Percentiles rank a stretch among this genome's conserved stretches.
phyloP scores from a whole-genome alignment of 2,329 filamentous ascomycete genomes.

The Colletotrichum spinosum region DNA sequence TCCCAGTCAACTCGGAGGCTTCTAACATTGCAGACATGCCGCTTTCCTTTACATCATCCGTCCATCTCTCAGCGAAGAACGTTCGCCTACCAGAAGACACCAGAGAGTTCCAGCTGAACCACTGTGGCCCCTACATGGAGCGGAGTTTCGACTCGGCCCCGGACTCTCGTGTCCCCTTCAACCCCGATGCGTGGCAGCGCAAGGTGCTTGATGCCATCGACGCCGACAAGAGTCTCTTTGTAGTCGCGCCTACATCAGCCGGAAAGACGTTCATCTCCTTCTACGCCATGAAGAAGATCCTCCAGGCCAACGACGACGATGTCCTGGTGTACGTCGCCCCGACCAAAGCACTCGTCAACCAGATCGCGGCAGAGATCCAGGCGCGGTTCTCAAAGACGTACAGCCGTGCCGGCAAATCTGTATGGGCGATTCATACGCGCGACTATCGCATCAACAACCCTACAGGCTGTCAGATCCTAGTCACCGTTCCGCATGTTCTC shows the following conservation, averaged over 20 bases:
- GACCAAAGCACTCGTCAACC: constrained; percentile 85
- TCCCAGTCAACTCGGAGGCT: neutral
- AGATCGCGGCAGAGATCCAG: constrained; percentile 84
- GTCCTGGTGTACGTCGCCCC: constrained; percentile 84
- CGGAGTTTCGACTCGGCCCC: constrained; percentile 76
- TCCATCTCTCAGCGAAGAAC: neutral
- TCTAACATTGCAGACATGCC: neutral
- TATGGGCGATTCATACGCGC: constrained; percentile 83
- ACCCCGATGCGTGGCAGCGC: constrained; percentile 82
- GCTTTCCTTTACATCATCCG: constrained; percentile 6
- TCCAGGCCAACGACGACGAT: constrained; percentile 75
- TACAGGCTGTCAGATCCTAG: constrained; percentile 77
- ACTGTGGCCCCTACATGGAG: constrained; percentile 80
- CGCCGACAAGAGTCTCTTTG: constrained; percentile 75
- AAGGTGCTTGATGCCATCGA: constrained; percentile 81
- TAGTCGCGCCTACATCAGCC: constrained; percentile 81
- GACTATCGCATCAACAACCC: constrained; percentile 82
- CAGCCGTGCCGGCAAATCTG: constrained; percentile 70
- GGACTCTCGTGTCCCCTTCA: constrained; percentile 76
- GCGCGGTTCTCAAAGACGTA: constrained; percentile 78
- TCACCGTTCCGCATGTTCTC: constrained; percentile 82
- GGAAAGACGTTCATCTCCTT: constrained; percentile 89
- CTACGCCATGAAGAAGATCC: constrained; percentile 83
- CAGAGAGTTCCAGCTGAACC: constrained; percentile 71
- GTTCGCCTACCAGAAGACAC: constrained; percentile 1